A percentile compares a stretch with the other conserved stretches of the same genome.
phyloP scores from a whole-genome alignment of 495 filamentous ascomycete species.

The Aspergillus olivimuriae region DNA sequence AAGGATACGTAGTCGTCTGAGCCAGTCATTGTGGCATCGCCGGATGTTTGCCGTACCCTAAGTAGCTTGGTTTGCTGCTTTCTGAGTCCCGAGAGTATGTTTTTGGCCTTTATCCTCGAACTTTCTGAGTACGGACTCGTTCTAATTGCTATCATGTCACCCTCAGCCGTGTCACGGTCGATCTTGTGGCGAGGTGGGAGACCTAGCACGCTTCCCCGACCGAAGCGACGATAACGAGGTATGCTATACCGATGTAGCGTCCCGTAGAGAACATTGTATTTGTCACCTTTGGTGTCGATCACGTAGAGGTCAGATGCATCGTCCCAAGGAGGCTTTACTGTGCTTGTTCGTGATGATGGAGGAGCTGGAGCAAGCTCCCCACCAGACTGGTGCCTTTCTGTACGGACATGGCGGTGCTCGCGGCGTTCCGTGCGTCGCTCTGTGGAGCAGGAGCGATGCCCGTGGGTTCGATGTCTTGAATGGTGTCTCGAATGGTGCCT shows the following conservation, averaged over 20 bases:
- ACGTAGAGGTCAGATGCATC: slow-evolving; percentile 26
- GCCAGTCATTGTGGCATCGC: slow-evolving; percentile 19
- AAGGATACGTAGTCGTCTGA: slow-evolving; percentile 43
- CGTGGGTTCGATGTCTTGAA: slow-evolving; percentile 18
- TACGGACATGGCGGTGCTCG: slow-evolving; percentile 5
- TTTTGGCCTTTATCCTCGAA: slow-evolving; percentile 18
- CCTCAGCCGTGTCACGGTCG: slow-evolving; percentile 43
- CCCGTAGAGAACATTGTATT: slow-evolving; percentile 53
- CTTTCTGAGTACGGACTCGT: slow-evolving; percentile 18
- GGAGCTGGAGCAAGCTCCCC: slow-evolving; percentile 3
- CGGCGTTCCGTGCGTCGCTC: slow-evolving; percentile 17
- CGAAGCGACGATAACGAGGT: slow-evolving; percentile 52
- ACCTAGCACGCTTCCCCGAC: slow-evolving; percentile 55
- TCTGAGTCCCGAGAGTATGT: slow-evolving; percentile 12
- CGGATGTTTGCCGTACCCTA: slow-evolving; percentile 17
- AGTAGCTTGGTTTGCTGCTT: slow-evolving; percentile 16
- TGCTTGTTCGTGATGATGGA: slow-evolving; percentile 2
- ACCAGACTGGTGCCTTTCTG: slow-evolving; percentile 8
- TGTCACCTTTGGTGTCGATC: slow-evolving; percentile 58
- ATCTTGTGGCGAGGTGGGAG: slow-evolving; percentile 40
- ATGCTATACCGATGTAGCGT: slow-evolving; percentile 54
- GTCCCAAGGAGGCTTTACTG: slow-evolving; percentile 13
- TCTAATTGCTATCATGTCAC: slow-evolving; percentile 40
- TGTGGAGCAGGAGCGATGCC: slow-evolving; percentile 20
- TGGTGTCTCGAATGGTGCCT: slow-evolving; percentile 21